Conservation (phyloP, 2,329 filamentous ascomycete species). For the Ceratocystis ficicola region DNA sequence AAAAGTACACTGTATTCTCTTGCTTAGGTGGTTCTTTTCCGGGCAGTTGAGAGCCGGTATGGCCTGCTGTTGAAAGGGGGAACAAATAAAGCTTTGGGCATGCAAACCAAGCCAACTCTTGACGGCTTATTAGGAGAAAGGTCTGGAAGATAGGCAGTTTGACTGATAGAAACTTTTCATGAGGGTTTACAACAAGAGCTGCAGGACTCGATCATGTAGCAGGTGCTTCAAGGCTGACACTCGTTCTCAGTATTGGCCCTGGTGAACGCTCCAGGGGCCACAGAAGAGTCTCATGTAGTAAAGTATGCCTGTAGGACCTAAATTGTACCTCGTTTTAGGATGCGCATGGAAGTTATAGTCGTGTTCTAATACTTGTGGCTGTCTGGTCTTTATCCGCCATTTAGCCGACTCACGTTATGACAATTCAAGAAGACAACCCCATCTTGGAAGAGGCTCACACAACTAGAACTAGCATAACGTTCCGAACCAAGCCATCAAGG, state of each 20-base stretch:
- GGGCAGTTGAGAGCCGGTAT: not conserved
- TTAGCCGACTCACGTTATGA: not conserved
- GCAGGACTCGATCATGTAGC: not conserved
- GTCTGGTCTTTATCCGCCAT: not conserved
- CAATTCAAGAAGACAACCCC: not conserved
- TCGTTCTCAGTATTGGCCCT: not conserved
- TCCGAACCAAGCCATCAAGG: not conserved
- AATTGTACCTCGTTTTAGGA: not conserved
- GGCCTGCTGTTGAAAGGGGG: not conserved
- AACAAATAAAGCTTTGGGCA: not conserved
- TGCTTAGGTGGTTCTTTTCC: not conserved
- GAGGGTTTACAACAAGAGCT: not conserved
- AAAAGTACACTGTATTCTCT: conserved; percentile 10
- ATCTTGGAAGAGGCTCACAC: conserved; percentile 1
- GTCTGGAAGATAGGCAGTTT: not conserved
- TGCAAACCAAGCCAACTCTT: not conserved
- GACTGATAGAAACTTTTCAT: not conserved
- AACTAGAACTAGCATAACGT: not conserved
- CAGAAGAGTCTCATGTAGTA: not conserved
- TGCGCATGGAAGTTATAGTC: not conserved
- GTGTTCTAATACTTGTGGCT: not conserved
- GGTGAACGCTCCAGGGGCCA: not conserved
- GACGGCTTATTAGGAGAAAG: no score
- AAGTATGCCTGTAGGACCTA: not conserved
- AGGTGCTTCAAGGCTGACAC: conserved; percentile 9